Evolutionary conservation across 306 rosid species (phyloP), one percentile per base, ranked within the genome.

Genomic region (Benincasa hispida): DNA sequence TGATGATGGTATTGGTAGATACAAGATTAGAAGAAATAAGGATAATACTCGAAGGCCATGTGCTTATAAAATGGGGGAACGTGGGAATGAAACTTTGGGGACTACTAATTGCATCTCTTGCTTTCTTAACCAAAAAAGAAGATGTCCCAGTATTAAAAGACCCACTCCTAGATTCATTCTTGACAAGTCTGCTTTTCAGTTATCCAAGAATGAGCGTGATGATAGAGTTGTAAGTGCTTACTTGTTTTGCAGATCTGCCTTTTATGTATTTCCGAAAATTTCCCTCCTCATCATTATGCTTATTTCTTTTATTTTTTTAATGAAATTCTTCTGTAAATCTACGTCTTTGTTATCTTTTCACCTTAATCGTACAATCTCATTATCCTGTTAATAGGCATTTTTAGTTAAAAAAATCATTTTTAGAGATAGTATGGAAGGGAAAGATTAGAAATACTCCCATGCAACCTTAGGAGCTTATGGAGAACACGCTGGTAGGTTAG

Each of bases 141-240:
- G 83, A 77, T 77, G 79, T 75, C 75, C 79, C 22, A 75, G 27
- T 78, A 67, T 69, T 15, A 74, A 80, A 8, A 80, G 83, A 72
- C 80, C 86, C 55, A 51, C 72, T 18, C 86, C 91, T 4, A 79
- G 84, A 72, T 87, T 84, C 74, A 84, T 91, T 78, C 76, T 74
- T 28, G 91, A 93, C 80, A 89, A 58, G 70, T 88, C 98, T 21
- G 56, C 83, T 54, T 83, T 87, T 62, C 70, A 39, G 17, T 77
- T 88, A 77, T 83, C 84, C 35, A 86, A 75, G 57, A 84, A 66
- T 56, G 85, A 77, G 68, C 56, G 59, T 35, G 78, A 24, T 76
- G 79, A 60, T 78, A 78, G 69, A 73, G 78, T 74, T 83, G 98
- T 93, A 80, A 88, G 94, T 79, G 68, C 53, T 62, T 62, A 21